Evolutionary conservation across 192 early-diverging fungal genomes (phyloP).

Genomic region (Coemansia interrupta): DNA sequence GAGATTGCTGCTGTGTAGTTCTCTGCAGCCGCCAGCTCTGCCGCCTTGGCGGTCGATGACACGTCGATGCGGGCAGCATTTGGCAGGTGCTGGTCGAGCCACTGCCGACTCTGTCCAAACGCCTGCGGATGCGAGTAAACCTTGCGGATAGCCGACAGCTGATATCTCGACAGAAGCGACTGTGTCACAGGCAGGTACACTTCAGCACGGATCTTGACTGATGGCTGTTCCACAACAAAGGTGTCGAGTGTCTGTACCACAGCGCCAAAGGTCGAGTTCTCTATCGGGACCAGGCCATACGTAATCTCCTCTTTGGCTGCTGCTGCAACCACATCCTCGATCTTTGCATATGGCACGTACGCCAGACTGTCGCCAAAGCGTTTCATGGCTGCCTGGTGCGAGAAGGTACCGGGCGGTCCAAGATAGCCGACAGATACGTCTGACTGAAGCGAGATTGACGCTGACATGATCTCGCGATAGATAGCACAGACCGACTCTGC

Average conservation of each 20-base stretch:
- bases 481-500: constrained; percentile 66
- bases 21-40: constrained; percentile 78
- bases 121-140: constrained; percentile 78
- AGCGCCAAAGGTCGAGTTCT: constrained; percentile 87
- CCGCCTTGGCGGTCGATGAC: constrained; percentile 81
- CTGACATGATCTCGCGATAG: constrained; percentile 83
- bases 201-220: constrained; percentile 71
- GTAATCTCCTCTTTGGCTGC: constrained; percentile 69
- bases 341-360: constrained; percentile 63
- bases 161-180: constrained; percentile 68
- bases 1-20: constrained; percentile 77
- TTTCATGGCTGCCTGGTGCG: constrained; percentile 79
- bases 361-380: constrained; percentile 77
- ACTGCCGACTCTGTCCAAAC: constrained; percentile 77
- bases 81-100: constrained; percentile 69
- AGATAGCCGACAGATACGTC: constrained; percentile 83
- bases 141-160: constrained; percentile 62
- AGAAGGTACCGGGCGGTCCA: constrained; percentile 85
- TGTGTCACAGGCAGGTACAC: constrained; percentile 81
- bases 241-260: constrained; percentile 82
- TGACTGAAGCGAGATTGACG: constrained; percentile 78
- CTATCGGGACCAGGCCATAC: constrained; percentile 93
- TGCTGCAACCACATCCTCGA: constrained; percentile 76
- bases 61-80: constrained; percentile 70
- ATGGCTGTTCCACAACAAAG: constrained; percentile 56